Percentiles rank a stretch among this genome's conserved stretches.
phyloP scores from a whole-genome alignment of 768 basidiomycete genomes.

The Leccinum fibrillosum region DNA sequence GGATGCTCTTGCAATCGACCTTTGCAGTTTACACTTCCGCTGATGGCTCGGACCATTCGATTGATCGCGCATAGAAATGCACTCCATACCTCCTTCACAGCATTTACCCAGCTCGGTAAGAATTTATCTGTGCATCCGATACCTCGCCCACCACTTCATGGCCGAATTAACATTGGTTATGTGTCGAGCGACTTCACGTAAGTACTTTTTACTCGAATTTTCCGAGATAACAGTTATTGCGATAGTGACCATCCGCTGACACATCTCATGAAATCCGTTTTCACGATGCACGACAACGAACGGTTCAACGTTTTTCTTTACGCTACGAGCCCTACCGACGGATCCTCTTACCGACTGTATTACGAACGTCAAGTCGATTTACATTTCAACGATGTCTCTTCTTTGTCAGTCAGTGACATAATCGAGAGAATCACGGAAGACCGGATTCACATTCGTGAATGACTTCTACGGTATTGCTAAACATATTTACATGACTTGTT shows the following conservation, averaged over 20 bases:
- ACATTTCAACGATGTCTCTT: constrained; percentile 42
- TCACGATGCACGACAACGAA: constrained; percentile 39
- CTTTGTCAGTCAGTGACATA: constrained; percentile 34
- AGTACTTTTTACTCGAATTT: constrained; percentile 6
- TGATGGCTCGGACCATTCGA: constrained; percentile 39
- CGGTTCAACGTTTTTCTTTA: constrained; percentile 44
- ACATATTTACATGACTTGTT: not conserved
- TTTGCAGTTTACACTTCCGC: constrained; percentile 44
- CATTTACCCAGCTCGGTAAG: constrained; percentile 32
- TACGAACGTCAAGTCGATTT: constrained; percentile 38
- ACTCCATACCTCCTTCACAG: constrained; percentile 41
- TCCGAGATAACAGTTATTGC: not conserved
- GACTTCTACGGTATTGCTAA: not conserved
- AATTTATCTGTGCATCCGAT: constrained; percentile 37
- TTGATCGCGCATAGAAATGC: constrained; percentile 48
- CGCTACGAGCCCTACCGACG: constrained; percentile 47
- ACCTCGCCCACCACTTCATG: constrained; percentile 37
- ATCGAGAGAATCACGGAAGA: constrained; percentile 39
- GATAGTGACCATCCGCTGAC: constrained; percentile 48
- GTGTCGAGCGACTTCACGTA: constrained; percentile 48
- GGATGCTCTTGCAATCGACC: not conserved
- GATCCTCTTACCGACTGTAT: constrained; percentile 39
- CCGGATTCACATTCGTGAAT: constrained; percentile 46
- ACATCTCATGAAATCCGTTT: constrained; percentile 52
- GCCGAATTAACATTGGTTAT: constrained; percentile 46